Evolutionary conservation across 805 yeast genomes (phyloP), one percentile per base, ranked within the genome.

Genomic region (Saccharomyces mikatae): DNA sequence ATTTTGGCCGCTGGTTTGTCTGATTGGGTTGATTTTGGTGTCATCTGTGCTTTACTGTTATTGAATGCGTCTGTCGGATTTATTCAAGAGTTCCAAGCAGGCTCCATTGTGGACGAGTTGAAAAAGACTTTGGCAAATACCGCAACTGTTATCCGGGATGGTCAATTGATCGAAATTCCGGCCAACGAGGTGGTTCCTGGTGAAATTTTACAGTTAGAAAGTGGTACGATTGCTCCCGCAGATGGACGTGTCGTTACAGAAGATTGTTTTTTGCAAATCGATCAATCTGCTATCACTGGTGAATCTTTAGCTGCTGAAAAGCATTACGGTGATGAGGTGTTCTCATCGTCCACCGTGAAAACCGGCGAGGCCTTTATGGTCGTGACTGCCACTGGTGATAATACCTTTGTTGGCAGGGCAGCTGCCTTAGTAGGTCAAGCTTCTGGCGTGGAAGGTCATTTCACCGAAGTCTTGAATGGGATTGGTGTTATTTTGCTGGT

Each of bases 1-100:
- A 81, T 89, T 62, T 79, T 89, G 74, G 96, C 96, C 71, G 96
- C 96, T 62, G 96, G 96, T 84, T 80, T 89, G 68, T 89, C 89
- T 78, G 97, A 91, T 79, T 90, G 97, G 97, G 96, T 90, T 71
- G 97, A 90, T 82, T 90, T 90, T 80, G 97, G 97, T 83, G 97
- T 90, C 73, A 90, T 90, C 72, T 83, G 88, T 75, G 97, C 86
- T 76, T 77, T 90, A 66, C 80, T 90, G 67, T 65, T 84, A 74
- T 82, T 90, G 72, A 90, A 90, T 77, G 97, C 97, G 61, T 76
- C 78, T 68, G 97, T 90, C 74, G 97, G 97, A 82, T 90, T 90
- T 84, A 80, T 89, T 65, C 97, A 90, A 80, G 97, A 90, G 77
- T 91, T 78, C 86, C 96, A 90, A 78, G 97, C 97, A 62, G 97